Evolutionary conservation across 2,329 filamentous ascomycete genomes (phyloP), one percentile per base, ranked within the genome.

Genomic region (Aspergillus sp.): DNA sequence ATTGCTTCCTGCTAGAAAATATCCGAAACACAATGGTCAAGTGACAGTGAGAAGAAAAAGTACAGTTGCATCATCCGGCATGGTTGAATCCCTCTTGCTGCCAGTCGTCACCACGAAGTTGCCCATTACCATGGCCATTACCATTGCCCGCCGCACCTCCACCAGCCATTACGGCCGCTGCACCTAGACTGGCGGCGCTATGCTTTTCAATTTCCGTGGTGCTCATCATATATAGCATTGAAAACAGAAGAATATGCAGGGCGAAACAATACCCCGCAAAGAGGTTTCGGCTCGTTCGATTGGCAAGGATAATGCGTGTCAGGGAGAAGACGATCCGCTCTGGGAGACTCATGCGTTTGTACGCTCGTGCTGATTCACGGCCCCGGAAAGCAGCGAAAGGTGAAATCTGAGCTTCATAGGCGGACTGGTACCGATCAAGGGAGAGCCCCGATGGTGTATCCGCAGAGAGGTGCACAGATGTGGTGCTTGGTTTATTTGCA

Each of bases 361-460:
- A 90, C 1, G 91, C 93, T 38, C 94, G 78, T 6, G 89, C 85
- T 32, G 87, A 90, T 70, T 98, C 94, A 40, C 91, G 81, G n/a
- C 91, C 90, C 36, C 91, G 79, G 72, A 98, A 98, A 3, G 90
- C 90, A 27, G 91, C 90, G 65, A 98, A 98, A 0, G 93, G 93
- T 8, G 90, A 95, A 39, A 98, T 85, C 60, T 93, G 95, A 34
- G 87, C 88, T 70, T 98, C 93, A 70, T 98, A 98, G 8, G 90
- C 88, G 45, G 89, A 85, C 48, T 87, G 82, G 68, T 98, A 98
- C 37, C 90, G 81, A 65, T 95, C 89, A 42, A 93, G 74, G 10
- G 83, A 81, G 4, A 85, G 77, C 5, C 82, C 84, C 1, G 83
- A 81, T 54, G 63, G 76, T 57, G 70, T 79, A 65, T 70, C 81